Conservation (phyloP, 2,329 filamentous ascomycete genomes). For the Phaeoacremonium minimum region DNA sequence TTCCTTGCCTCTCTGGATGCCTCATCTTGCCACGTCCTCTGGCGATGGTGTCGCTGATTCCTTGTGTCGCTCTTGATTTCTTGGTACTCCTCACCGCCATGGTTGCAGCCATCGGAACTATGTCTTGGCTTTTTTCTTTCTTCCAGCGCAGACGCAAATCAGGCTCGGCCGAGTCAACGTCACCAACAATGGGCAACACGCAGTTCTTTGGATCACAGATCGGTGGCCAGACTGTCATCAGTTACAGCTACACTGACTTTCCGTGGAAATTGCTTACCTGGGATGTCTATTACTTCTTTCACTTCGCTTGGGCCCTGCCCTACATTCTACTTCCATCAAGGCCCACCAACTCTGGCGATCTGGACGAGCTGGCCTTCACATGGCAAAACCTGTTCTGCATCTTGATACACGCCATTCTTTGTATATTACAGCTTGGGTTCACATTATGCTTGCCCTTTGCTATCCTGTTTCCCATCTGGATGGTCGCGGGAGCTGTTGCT, state of each 20-base stretch:
- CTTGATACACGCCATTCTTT: constrained; percentile 52
- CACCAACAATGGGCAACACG: too few relatives aligned
- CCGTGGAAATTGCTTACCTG: constrained; percentile 45
- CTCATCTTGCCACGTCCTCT: too few relatives aligned
- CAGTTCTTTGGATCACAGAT: constrained; percentile 56
- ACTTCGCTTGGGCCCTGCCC: constrained; percentile 51
- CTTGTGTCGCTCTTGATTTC: too few relatives aligned
- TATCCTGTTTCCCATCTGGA: constrained; percentile 44
- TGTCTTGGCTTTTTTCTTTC: too few relatives aligned
- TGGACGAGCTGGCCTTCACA: constrained; percentile 63
- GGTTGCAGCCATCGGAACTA: too few relatives aligned
- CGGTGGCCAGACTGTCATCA: constrained; percentile 52
- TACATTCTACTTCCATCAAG: constrained; percentile 56
- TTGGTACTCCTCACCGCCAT: too few relatives aligned
- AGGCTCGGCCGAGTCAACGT: too few relatives aligned
- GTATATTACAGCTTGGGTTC: constrained; percentile 56
- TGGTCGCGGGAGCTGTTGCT: constrained; percentile 29
- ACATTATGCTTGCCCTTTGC: constrained; percentile 52
- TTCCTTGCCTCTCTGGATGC: too few relatives aligned
- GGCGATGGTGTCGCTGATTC: too few relatives aligned
- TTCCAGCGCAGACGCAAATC: too few relatives aligned
- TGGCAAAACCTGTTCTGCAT: constrained; percentile 52
- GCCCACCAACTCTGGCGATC: constrained; percentile 43
- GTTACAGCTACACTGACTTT: constrained; percentile 56
- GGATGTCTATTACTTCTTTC: constrained; percentile 53